Percentiles rank a stretch among this genome's conserved stretches.
Conservation (phyloP, 2,329 filamentous ascomycete genomes). For the Thielaviopsis ethacetica region DNA sequence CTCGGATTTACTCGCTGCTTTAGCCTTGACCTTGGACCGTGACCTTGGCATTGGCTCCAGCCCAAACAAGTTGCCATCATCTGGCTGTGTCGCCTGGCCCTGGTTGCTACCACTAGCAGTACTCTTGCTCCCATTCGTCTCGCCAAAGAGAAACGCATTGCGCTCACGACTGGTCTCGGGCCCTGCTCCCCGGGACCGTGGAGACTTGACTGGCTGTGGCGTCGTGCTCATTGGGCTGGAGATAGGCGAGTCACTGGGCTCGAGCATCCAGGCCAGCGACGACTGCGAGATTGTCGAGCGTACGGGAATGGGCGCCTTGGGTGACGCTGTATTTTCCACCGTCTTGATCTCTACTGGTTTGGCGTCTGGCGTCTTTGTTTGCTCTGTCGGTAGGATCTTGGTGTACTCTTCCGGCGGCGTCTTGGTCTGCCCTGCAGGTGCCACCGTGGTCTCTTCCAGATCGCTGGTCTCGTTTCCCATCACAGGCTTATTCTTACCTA, state of each 20-base stretch:
- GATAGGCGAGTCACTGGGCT: conserved; percentile 28
- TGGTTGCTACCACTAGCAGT: too few species aligned
- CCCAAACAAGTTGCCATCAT: conserved; percentile 32
- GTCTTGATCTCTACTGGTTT: background rate
- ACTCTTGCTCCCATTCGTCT: conserved; percentile 27
- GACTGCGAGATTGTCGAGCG: conserved; percentile 55
- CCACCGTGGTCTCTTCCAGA: too few species aligned
- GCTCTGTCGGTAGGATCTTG: too few species aligned
- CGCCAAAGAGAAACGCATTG: conserved; percentile 44
- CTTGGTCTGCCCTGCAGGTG: background rate
- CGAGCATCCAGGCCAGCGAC: conserved; percentile 67
- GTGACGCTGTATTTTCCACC: background rate
- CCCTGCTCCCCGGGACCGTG: conserved; percentile 14
- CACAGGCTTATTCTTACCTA: too few species aligned
- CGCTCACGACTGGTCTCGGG: conserved; percentile 29
- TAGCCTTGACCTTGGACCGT: conserved; percentile 18
- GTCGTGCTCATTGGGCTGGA: conserved; percentile 14
- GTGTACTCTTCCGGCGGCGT: too few species aligned
- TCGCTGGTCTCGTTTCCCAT: too few species aligned
- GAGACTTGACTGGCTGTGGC: conserved; percentile 16
- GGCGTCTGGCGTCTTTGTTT: background rate
- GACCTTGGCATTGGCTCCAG: conserved; percentile 29
- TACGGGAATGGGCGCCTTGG: conserved; percentile 30
- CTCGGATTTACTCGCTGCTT: conserved; percentile 23
- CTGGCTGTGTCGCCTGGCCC: conserved; percentile 8